Base-by-base conservation (phyloP, 768 basidiomycete species). In the Termitomyces sp. region DNA sequence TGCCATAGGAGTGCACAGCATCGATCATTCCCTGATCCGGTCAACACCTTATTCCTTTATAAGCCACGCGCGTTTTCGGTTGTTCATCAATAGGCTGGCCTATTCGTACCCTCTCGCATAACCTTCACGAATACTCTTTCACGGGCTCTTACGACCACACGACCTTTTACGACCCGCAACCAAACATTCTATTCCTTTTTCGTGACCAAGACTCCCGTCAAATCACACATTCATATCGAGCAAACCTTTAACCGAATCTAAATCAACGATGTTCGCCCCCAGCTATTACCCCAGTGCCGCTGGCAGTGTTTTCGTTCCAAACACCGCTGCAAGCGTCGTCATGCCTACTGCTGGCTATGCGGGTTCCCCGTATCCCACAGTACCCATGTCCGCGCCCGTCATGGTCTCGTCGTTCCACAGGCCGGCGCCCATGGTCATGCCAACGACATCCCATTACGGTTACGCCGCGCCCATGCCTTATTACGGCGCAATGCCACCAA, bases 51-150 rank as follows among this genome's bases (percentile, higher is more conserved):
- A 22, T 29, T 18, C 6, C 44, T 46, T 56, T 56, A 53, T 53
- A 54, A 58, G 45, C 18, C 50, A 10, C 49, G n/a, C 33, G 29
- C n/a, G 22, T 20, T 23, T 33, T 43, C 7, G 16, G 5, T 29
- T 27, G 48, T 56, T 47, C 61, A 53, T 59, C 59, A 56, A 60
- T 60, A 63, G 59, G 61, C 61, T 58, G 59, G 59, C 61, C 61
- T 63, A 49, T 60, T 40, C 43, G 33, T 40, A 53, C 56, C 42
- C 44, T 45, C 39, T 50, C 25, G 33, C 52, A 53, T 52, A 55
- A 35, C 51, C 38, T 25, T 42, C 42, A 53, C 45, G 16, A 54
- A 60, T 60, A 39, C 29, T 56, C 56, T 56, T 60, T 54, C 56
- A 58, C 59, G 59, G 52, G 38, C 49, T 60, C 52, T 51, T 40